Evolutionary conservation across 495 filamentous ascomycete species (phyloP).

Genomic region (Trichoderma asperelloides): DNA sequence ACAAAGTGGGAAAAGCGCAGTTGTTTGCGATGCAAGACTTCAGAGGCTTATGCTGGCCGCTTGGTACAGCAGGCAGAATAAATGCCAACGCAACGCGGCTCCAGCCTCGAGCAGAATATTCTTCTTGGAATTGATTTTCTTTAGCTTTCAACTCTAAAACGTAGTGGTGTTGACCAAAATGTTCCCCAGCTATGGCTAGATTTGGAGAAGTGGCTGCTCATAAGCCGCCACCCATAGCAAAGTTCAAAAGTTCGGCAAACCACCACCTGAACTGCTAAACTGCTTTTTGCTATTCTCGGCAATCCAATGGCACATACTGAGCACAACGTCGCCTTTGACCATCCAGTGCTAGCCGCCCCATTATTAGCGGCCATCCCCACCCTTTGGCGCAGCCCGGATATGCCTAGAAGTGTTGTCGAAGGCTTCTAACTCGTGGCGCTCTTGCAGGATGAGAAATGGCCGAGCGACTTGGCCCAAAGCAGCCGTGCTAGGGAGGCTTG

Average conservation of each 20-base stretch:
- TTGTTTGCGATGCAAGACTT: not conserved
- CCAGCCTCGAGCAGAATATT: not conserved
- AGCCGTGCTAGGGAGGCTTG: not conserved
- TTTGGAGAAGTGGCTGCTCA: not conserved
- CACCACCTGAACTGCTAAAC: not conserved
- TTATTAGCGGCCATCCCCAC: not conserved
- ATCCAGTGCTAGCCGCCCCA: not conserved
- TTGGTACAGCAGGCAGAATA: not conserved
- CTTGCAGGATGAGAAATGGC: not conserved
- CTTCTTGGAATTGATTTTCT: not conserved
- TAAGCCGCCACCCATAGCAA: not conserved
- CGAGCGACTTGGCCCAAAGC: not conserved
- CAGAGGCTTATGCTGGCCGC: not conserved
- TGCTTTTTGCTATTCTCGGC: not conserved
- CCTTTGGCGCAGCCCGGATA: not conserved
- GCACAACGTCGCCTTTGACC: not conserved
- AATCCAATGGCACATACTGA: not conserved
- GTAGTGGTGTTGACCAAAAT: not conserved
- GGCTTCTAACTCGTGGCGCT: not conserved
- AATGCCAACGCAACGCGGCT: not conserved
- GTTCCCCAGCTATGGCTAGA: not conserved
- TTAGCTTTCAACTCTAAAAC: not conserved
- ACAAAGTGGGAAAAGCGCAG: not conserved
- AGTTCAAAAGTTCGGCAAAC: not conserved
- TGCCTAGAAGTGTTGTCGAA: conserved; percentile 6